Evolutionary conservation across 176 grass and related monocot species (phyloP).

Genomic region (Stipa capillata): DNA sequence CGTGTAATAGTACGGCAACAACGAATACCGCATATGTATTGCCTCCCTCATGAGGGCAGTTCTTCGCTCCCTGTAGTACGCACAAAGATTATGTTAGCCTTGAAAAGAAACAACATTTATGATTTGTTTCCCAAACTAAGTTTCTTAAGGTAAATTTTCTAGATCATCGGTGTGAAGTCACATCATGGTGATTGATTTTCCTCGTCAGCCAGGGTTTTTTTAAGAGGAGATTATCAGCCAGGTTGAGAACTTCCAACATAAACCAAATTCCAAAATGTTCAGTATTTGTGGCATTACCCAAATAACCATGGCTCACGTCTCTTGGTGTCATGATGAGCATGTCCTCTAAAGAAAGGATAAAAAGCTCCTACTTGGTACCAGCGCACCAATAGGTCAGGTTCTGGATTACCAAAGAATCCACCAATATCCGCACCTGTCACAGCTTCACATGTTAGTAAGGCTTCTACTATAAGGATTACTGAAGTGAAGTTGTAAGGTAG

Average conservation of each 20-base stretch:
- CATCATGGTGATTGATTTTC: background rate
- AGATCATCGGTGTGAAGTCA: background rate
- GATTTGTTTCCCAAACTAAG: conserved; percentile 2
- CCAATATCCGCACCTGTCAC: conserved; percentile 88
- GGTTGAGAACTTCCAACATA: background rate
- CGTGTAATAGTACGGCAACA: conserved; percentile 91
- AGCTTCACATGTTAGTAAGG: conserved; percentile 14
- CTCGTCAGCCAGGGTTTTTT: background rate
- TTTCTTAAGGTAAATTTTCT: background rate
- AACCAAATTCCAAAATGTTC: background rate
- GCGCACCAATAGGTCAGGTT: conserved; percentile 75
- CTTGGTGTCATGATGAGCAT: conserved; percentile 97
- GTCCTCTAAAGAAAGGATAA: conserved; percentile 93
- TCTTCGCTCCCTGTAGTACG: conserved; percentile 58
- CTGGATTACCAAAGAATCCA: conserved; percentile 94
- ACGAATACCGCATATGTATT: conserved; percentile 71
- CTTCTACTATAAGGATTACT: background rate
- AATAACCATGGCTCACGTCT: conserved; percentile 97
- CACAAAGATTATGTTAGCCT: conserved; percentile 13
- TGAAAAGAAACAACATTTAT: background rate
- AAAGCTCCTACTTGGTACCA: conserved; percentile 99
- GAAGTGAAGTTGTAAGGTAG: conserved; percentile 3
- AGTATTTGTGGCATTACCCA: conserved; percentile 53
- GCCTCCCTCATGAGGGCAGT: conserved; percentile 87
- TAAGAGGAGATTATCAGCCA: background rate